Evolutionary conservation across 2,329 filamentous ascomycete genomes (phyloP).

Genomic region (Fusarium sp.): DNA sequence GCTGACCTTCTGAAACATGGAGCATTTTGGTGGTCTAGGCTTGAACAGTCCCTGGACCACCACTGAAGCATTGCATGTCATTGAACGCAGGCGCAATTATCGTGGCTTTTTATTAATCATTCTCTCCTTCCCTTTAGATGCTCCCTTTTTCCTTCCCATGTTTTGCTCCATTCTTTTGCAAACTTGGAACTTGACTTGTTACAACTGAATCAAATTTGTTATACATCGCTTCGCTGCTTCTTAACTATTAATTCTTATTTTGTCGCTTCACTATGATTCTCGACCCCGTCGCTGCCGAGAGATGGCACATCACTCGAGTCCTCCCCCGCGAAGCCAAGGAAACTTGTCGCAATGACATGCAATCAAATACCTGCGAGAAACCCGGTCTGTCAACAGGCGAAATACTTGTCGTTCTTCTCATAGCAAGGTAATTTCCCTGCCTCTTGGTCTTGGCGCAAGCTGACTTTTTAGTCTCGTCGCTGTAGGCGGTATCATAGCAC

Average conservation of each 20-base stretch:
- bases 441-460: neutral
- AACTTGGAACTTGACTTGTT: neutral
- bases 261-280: conserved; percentile 28
- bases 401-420: conserved; percentile 27
- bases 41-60: neutral
- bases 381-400: conserved; percentile 25
- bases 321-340: conserved; percentile 35
- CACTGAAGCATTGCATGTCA: neutral
- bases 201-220: conserved; percentile 1
- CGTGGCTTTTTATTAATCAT: conserved; percentile 15
- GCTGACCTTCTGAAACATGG: conserved; percentile 43
- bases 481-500: conserved; percentile 22
- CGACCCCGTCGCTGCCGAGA: conserved; percentile 10
- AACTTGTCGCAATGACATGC: conserved; percentile 25
- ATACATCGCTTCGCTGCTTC: neutral
- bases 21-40: conserved; percentile 12
- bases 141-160: neutral
- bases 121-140: neutral
- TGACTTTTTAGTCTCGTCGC: conserved; percentile 20
- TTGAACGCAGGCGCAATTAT: conserved; percentile 2
- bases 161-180: conserved; percentile 7
- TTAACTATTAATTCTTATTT: conserved; percentile 14
- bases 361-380: conserved; percentile 42
- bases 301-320: conserved; percentile 31
- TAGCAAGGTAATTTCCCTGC: conserved; percentile 23